Conservation (phyloP, 2,329 filamentous ascomycete genomes). For the Monilinia fructigena region DNA sequence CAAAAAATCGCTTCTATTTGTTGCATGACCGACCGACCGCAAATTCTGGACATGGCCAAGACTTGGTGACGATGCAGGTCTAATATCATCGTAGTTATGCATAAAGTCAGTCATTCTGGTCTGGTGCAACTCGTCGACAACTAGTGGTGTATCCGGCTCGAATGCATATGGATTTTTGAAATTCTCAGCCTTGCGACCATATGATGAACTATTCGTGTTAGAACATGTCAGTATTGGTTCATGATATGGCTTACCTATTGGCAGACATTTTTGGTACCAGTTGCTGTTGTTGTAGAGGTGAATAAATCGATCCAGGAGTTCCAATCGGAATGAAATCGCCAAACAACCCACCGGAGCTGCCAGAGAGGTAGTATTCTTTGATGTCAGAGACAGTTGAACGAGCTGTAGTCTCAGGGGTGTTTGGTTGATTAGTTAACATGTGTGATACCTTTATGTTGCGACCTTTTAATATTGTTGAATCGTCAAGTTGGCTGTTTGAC, state of each 20-base stretch:
- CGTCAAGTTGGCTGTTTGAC: background rate
- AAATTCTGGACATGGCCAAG: conserved; percentile 32
- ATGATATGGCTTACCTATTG: background rate
- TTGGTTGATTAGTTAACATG: conserved; percentile 2
- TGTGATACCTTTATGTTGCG: conserved; percentile 1
- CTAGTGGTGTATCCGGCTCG: conserved; percentile 34
- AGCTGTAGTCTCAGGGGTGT: background rate
- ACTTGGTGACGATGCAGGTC: conserved; percentile 25
- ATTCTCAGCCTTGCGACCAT: conserved; percentile 14
- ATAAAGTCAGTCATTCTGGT: conserved; percentile 36
- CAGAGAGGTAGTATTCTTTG: conserved; percentile 19
- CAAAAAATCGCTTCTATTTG: conserved; percentile 13
- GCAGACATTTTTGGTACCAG: background rate
- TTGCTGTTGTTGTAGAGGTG: conserved; percentile 2
- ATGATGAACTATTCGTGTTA: conserved; percentile 10
- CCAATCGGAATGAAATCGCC: conserved; percentile 22
- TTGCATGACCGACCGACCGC: conserved; percentile 29
- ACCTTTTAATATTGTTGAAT: background rate
- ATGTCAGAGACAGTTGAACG: conserved; percentile 19
- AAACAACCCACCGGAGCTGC: conserved; percentile 1
- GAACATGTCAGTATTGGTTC: background rate
- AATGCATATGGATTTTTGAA: conserved; percentile 31
- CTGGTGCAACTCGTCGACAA: conserved; percentile 25
- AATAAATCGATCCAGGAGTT: conserved; percentile 16
- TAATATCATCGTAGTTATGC: conserved; percentile 20